Base-by-base conservation (phyloP, 148 eudicot species). In the Bassia scoparia region DNA sequence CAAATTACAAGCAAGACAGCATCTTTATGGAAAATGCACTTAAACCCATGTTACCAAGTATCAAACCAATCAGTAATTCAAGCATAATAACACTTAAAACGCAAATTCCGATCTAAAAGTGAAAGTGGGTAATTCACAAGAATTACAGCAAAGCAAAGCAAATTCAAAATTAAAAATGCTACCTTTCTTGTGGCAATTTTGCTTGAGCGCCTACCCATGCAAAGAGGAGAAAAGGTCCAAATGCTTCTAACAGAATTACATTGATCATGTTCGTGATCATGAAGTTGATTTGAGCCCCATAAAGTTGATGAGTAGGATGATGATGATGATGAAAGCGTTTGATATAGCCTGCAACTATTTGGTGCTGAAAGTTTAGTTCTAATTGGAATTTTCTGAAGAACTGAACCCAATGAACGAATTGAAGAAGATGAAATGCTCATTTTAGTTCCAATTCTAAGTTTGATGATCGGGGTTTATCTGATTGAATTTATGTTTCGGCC, bases 151-250 rank as follows among this genome's bases (percentile, higher is more conserved):
- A 70, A 66, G 18, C 7, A 58, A 38, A 70, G 53, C 6, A 69
- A 38, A 24, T n/a, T 21, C 68, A 33, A 59, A 41, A 55, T 2
- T 0, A 15, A 58, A 29, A 11, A 4, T 30, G 2, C 20, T 15
- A 92, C 98, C 98, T 94, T 94, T 82, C 98, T 83, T 27, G 80
- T 85, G 14, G 98, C 98, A 70, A 94, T 94, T 81, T 91, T 91
- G 81, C 85, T 70, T 33, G 98, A 88, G 21, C 98, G 88, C 48
- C 98, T 80, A 66, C 98, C 98, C 98, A 94, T 94, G 77, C 85
- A 89, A 65, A 94, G 86, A 64, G 96, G 91, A 27, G 84, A 70
- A 55, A 44, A 84, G 75, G 91, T 94, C 84, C 85, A 83, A 72
- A 93, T 86, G 82, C 60, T 91, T 78, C 97, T 88, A 31, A 61